Evolutionary conservation across 1,139 yeast genomes (phyloP).

Genomic region (Debaryomyces coudertii): DNA sequence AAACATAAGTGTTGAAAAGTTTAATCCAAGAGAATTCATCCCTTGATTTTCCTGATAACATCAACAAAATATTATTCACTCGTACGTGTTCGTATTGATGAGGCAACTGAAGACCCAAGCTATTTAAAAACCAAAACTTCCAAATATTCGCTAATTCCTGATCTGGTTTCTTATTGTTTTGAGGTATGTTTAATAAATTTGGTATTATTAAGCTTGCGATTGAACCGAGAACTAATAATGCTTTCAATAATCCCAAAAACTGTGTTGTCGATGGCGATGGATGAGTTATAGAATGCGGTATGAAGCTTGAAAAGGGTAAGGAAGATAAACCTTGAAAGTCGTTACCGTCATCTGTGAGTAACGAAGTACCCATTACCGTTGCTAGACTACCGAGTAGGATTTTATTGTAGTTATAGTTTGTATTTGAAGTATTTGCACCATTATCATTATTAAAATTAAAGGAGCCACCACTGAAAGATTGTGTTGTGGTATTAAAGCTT

Average conservation of each 20-base stretch:
- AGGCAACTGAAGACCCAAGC: slow-evolving; percentile 37
- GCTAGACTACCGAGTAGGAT: slow-evolving; percentile 60
- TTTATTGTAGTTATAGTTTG: slow-evolving; percentile 30
- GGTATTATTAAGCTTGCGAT: slow-evolving; percentile 31
- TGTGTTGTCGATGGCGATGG: slow-evolving; percentile 31
- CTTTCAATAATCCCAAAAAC: slow-evolving; percentile 31
- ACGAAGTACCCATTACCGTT: slow-evolving; percentile 52
- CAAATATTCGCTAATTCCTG: slow-evolving; percentile 10
- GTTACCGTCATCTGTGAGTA: slow-evolving; percentile 39
- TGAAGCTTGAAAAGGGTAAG: slow-evolving; percentile 32
- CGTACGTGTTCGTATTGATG: slow-evolving; percentile 20
- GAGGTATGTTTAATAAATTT: slow-evolving; percentile 13
- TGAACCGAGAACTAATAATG: slow-evolving; percentile 31
- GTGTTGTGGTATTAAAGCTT: slow-evolving; percentile 26
- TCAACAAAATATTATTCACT: slow-evolving; percentile 23
- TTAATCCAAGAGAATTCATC: slow-evolving; percentile 17
- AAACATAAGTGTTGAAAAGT: slow-evolving; percentile 32
- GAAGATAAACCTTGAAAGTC: slow-evolving; percentile 47
- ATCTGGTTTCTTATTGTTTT: slow-evolving; percentile 6
- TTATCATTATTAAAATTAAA: slow-evolving; percentile 10
- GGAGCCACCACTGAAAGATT: slow-evolving; percentile 12
- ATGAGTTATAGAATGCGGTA: slow-evolving; percentile 29
- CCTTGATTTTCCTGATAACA: slow-evolving; percentile 28
- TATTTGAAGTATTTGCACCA: slow-evolving; percentile 7
- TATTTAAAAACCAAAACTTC: slow-evolving; percentile 30